Conservation (phyloP, 805 yeast species). For the Blastobotrys chiropterorum region DNA sequence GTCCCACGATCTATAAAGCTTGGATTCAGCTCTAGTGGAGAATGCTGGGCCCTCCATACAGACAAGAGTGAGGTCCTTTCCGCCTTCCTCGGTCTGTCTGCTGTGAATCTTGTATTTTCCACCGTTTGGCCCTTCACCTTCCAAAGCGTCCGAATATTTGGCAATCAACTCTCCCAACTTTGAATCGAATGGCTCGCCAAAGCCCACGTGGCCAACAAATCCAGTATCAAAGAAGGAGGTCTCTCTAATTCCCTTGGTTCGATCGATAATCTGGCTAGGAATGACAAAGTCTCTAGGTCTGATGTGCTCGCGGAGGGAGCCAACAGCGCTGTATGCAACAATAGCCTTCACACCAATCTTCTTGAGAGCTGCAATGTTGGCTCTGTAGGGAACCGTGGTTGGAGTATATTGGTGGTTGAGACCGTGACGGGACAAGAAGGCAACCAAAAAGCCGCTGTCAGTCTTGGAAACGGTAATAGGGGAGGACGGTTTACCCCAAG, state of each 20-base stretch:
- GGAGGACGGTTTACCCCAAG: constrained; percentile 96
- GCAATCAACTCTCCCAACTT: constrained; percentile 61
- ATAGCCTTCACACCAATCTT: constrained; percentile 79
- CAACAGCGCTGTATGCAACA: constrained; percentile 92
- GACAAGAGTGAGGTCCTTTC: constrained; percentile 72
- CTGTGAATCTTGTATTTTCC: constrained; percentile 55
- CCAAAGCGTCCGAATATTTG: constrained; percentile 51
- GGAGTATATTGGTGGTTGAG: constrained; percentile 84
- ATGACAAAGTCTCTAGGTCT: constrained; percentile 94
- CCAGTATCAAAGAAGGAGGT: constrained; percentile 88
- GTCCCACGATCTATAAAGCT: constrained; percentile 79
- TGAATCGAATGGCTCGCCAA: constrained; percentile 93
- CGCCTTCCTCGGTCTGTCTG: constrained; percentile 45
- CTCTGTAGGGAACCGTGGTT: constrained; percentile 83
- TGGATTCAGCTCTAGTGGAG: constrained; percentile 93
- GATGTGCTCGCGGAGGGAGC: constrained; percentile 83
- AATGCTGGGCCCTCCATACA: constrained; percentile 99
- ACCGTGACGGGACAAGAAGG: constrained; percentile 95
- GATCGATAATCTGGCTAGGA: constrained; percentile 92
- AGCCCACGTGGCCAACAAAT: constrained; percentile 93
- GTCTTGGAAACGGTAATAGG: constrained; percentile 89
- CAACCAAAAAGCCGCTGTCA: constrained; percentile 70
- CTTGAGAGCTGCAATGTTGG: constrained; percentile 94
- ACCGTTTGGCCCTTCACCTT: constrained; percentile 40
- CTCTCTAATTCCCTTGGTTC: constrained; percentile 92